phyloP scores from a whole-genome alignment of 108 stramenopile species.

The Fragilariopsis cylindrus region DNA sequence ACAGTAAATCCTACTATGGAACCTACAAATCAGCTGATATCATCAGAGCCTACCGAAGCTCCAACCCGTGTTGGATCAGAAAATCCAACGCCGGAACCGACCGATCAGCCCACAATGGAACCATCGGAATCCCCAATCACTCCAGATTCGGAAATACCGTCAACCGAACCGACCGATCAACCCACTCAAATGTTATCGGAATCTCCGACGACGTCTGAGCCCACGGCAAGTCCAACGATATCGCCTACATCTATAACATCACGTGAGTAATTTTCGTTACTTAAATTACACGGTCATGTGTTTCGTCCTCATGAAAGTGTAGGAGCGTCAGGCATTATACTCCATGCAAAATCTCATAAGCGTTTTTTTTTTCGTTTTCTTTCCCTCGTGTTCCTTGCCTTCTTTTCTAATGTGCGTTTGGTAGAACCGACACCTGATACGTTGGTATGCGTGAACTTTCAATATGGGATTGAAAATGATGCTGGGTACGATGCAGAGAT shows the following conservation, averaged over 20 bases:
- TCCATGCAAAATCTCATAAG: not conserved
- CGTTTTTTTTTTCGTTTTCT: not conserved
- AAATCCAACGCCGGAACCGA: not conserved
- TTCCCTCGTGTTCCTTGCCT: not conserved
- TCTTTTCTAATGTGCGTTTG: not conserved
- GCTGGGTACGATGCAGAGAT: slow-evolving; percentile 38
- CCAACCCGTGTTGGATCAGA: not conserved
- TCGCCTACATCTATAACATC: not conserved
- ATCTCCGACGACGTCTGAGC: not conserved
- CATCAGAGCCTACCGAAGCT: not conserved
- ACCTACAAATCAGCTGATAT: not conserved
- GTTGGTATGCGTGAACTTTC: slow-evolving; percentile 24
- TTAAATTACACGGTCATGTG: no score
- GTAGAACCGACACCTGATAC: slow-evolving; percentile 18
- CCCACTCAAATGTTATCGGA: not conserved
- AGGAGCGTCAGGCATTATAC: no score
- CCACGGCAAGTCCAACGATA: not conserved
- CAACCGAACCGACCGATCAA: not conserved
- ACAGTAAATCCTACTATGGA: not conserved
- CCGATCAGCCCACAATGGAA: not conserved
- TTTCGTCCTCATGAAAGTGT: no score
- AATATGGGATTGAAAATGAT: slow-evolving; percentile 34
- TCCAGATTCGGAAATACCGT: not conserved
- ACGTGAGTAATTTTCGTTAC: not conserved
- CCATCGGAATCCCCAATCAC: not conserved